These are phyloP conservation scores for Suillus hirtellus DNA, from an alignment of 768 basidiomycete genomes.

Conservation along the genomic window DNA sequence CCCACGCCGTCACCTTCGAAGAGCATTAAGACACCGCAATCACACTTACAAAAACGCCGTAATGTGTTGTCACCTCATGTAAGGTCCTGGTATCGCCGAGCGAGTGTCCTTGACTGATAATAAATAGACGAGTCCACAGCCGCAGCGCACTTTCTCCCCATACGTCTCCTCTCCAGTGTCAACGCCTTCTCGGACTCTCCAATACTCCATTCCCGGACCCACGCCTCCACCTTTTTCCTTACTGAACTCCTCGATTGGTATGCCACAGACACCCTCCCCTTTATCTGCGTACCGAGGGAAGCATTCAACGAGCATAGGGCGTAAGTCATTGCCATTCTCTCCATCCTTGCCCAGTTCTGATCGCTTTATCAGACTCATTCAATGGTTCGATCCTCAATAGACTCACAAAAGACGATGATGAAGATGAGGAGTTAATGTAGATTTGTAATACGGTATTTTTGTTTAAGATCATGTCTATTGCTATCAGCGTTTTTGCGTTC, in stretches of 20 bases:
- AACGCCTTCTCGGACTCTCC: slow-evolving; percentile 34
- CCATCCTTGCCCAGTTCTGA: background rate
- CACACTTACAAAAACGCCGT: slow-evolving; percentile 28
- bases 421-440: slow-evolving; percentile 19
- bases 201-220: slow-evolving; percentile 37
- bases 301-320: slow-evolving; percentile 36
- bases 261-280: slow-evolving; percentile 37
- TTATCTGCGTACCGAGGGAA: slow-evolving; percentile 42
- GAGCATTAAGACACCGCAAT: slow-evolving; percentile 21
- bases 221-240: slow-evolving; percentile 40
- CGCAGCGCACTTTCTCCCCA: slow-evolving; percentile 30
- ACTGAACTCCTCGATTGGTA: slow-evolving; percentile 31
- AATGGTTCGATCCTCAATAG: slow-evolving; percentile 29
- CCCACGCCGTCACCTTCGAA: slow-evolving; percentile 28
- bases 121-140: slow-evolving; percentile 27
- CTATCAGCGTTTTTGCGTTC: slow-evolving; percentile 5
- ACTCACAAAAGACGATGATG: slow-evolving; percentile 30
- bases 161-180: slow-evolving; percentile 31
- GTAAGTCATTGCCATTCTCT: slow-evolving; percentile 25
- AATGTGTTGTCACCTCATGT: slow-evolving; percentile 22
- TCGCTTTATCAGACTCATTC: slow-evolving; percentile 25
- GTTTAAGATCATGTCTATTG: background rate
- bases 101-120: background rate
- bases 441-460: slow-evolving; percentile 5
- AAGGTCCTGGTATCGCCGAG: background rate